Evolutionary conservation across 1,284 basidiomycete genomes (phyloP), one percentile per base, ranked within the genome.

Genomic region (Irpex lacteus): DNA sequence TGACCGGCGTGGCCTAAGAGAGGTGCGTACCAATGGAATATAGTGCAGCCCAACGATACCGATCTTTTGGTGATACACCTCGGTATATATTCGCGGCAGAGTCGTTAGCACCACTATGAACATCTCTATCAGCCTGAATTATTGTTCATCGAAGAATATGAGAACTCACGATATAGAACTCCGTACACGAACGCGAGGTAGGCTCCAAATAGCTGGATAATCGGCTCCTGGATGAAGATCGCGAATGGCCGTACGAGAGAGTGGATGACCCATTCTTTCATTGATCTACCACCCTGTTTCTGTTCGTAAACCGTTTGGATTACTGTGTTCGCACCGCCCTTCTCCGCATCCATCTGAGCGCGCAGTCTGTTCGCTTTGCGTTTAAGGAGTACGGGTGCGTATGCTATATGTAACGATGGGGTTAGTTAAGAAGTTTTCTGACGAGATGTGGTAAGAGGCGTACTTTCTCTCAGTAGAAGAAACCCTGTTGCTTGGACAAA

Each of bases 381-480:
- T 60, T 85, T 82, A 6, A 92, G 78, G 2, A 92, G 77, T 11
- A 82, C 71, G 0, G 90, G 88, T 0, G 87, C 85, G 67, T 77
- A 91, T 0, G 89, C 87, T 89, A 63, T 18, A 8, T 58, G 1
- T 34, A n/a, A n/a, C n/a, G n/a, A n/a, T n/a, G n/a, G n/a, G n/a
- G n/a, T n/a, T n/a, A n/a, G n/a, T n/a, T n/a, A n/a, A n/a, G n/a
- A n/a, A n/a, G n/a, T n/a, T n/a, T n/a, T n/a, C n/a, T n/a, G n/a
- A n/a, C n/a, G n/a, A n/a, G n/a, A n/a, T n/a, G n/a, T n/a, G n/a
- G n/a, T n/a, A n/a, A n/a, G n/a, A 57, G 2, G 73, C 80, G 32
- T 62, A 89, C 88, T 91, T 80, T 93, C 90, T 71, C 79, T 81
- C 1, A 91, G 76, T 62, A 79, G 82, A 59, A 90, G 76, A 0